These are phyloP conservation scores for Primulina eburnea DNA, from an alignment of 257 asterid genomes.

Conservation along the genomic window DNA sequence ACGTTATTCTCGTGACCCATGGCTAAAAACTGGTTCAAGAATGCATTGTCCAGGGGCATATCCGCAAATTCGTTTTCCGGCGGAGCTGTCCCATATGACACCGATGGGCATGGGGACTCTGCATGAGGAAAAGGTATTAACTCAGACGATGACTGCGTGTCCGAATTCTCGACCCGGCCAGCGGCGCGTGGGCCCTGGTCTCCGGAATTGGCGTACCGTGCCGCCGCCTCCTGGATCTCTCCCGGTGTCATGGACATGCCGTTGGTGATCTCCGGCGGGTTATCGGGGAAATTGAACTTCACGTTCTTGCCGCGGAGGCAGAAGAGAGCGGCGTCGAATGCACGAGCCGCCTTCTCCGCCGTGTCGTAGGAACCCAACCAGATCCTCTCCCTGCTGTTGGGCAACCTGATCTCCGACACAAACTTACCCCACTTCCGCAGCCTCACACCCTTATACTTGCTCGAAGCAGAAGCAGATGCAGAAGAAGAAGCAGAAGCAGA, in stretches of 20 bases:
- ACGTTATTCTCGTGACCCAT: slow-evolving; percentile 32
- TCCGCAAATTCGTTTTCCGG: slow-evolving; percentile 37
- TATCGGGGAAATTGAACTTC: slow-evolving; percentile 61
- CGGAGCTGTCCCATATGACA: slow-evolving; percentile 32
- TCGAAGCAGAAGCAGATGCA: neutral
- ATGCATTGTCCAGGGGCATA: slow-evolving; percentile 43
- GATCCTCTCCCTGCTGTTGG: slow-evolving; percentile 67
- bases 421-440: slow-evolving; percentile 78
- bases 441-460: slow-evolving; percentile 33
- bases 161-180: neutral
- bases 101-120: slow-evolving; percentile 42
- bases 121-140: slow-evolving; percentile 9
- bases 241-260: slow-evolving; percentile 52
- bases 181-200: neutral
- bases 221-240: slow-evolving; percentile 67
- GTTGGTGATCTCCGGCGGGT: slow-evolving; percentile 41
- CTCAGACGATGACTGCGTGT: slow-evolving; percentile 21
- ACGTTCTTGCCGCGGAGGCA: slow-evolving; percentile 68
- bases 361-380: slow-evolving; percentile 78
- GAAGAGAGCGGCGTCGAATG: slow-evolving; percentile 64
- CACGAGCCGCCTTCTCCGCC: slow-evolving; percentile 72
- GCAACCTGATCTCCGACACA: slow-evolving; percentile 68
- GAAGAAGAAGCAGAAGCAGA: neutral
- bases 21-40: slow-evolving; percentile 37
- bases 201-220: slow-evolving; percentile 48